These are phyloP conservation scores for Hypoxylon cercidicola DNA, from an alignment of 495 filamentous ascomycete species.

Conservation along the genomic window DNA sequence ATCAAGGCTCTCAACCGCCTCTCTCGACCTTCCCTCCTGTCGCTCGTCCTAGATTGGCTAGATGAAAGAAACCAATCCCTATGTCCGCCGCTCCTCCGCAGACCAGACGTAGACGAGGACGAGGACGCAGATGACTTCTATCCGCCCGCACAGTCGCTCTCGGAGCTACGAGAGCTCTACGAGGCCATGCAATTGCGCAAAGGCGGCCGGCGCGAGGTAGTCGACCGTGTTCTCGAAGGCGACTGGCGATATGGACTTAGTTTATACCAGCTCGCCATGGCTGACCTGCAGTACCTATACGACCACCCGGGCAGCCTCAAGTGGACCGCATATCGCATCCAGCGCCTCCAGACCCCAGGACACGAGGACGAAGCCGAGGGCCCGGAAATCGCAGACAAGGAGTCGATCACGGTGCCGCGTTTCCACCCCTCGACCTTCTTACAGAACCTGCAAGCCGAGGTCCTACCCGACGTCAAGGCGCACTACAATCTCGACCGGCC, in stretches of 20 bases:
- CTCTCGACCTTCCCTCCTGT: constrained; percentile 73
- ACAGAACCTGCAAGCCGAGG: constrained; percentile 73
- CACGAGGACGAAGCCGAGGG: constrained; percentile 48
- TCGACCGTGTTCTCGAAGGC: constrained; percentile 79
- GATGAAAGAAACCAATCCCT: constrained; percentile 66
- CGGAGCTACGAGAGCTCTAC: constrained; percentile 72
- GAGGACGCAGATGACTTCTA: constrained; percentile 66
- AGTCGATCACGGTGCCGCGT: constrained; percentile 67
- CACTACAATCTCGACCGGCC: constrained; percentile 80
- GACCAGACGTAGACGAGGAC: constrained; percentile 55
- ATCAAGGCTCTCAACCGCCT: constrained; percentile 73
- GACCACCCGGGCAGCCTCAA: constrained; percentile 76
- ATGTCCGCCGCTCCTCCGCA: constrained; percentile 64
- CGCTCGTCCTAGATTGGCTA: constrained; percentile 78
- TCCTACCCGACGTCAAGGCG: constrained; percentile 78
- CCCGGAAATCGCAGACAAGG: constrained; percentile 50
- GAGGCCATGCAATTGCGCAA: constrained; percentile 62
- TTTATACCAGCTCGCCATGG: constrained; percentile 82
- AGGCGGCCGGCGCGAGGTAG: constrained; percentile 76
- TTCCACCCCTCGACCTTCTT: constrained; percentile 82
- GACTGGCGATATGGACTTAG: constrained; percentile 85
- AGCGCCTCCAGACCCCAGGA: constrained; percentile 50
- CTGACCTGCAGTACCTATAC: constrained; percentile 80
- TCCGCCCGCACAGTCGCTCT: constrained; percentile 67
- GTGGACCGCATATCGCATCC: constrained; percentile 78